phyloP scores from a whole-genome alignment of 345 rosid genomes.

The Alliaria petiolata region DNA sequence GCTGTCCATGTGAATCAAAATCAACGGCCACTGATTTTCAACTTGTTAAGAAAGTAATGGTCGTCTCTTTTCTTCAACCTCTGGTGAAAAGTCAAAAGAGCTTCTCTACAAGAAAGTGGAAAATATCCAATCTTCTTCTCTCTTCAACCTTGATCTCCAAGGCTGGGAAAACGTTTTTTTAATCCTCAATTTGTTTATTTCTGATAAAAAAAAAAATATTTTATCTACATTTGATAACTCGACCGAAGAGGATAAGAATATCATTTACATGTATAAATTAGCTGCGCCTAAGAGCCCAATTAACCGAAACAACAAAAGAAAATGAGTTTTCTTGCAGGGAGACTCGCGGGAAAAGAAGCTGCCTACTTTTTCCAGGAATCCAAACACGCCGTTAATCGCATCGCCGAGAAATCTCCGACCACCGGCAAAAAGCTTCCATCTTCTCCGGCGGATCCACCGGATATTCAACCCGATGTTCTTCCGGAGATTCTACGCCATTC shows the following conservation, averaged over 20 bases:
- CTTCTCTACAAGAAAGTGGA: conserved; percentile 23
- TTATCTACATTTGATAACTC: not conserved
- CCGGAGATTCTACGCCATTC: conserved; percentile 86
- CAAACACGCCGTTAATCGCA: conserved; percentile 78
- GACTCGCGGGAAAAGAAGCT: conserved; percentile 86
- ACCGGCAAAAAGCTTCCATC: conserved; percentile 32
- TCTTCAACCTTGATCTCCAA: conserved; percentile 24
- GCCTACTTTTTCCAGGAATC: conserved; percentile 87
- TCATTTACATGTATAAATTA: conserved; percentile 6
- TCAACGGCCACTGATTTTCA: not conserved
- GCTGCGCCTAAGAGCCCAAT: not conserved
- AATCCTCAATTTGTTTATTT: not conserved
- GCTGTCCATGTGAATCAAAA: not conserved
- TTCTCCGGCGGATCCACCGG: conserved; percentile 20
- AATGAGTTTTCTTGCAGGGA: conserved; percentile 89
- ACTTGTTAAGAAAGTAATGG: conserved; percentile 19
- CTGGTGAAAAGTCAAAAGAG: conserved; percentile 19
- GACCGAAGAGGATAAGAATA: not conserved
- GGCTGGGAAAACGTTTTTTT: conserved; percentile 13
- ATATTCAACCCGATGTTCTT: conserved; percentile 64
- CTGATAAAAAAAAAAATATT: not conserved
- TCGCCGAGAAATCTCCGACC: conserved; percentile 54
- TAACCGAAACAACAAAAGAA: not conserved
- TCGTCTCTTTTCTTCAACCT: not conserved
- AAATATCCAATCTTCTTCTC: not conserved